Evolutionary conservation across 2,329 filamentous ascomycete species (phyloP).

Genomic region (Calonectria ilicicola): DNA sequence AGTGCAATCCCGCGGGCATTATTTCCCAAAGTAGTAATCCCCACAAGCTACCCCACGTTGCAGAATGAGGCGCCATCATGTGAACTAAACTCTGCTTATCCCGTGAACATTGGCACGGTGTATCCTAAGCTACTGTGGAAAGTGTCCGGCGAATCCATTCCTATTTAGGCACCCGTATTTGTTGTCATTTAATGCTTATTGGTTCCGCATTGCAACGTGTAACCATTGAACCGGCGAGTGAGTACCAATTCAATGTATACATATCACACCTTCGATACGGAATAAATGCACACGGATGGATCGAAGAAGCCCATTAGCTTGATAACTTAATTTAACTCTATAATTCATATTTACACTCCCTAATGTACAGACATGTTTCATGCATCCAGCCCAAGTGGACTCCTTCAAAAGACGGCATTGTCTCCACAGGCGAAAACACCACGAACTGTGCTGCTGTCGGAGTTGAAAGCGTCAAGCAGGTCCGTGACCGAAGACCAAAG

Average conservation of each 20-base stretch:
- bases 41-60: slow-evolving; percentile 10
- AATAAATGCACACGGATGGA: not conserved
- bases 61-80: slow-evolving; percentile 2
- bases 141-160: not conserved
- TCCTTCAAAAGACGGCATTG: slow-evolving; percentile 32
- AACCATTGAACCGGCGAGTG: not conserved
- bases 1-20: slow-evolving; percentile 5
- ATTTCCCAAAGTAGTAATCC: slow-evolving; percentile 7
- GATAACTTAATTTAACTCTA: not conserved
- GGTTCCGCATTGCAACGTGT: not conserved
- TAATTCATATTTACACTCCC: not conserved
- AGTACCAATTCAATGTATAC: not conserved
- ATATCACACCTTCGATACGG: not conserved
- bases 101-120: not conserved
- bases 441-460: slow-evolving; percentile 22
- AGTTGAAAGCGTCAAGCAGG: slow-evolving; percentile 33
- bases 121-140: not conserved
- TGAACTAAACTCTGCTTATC: not conserved
- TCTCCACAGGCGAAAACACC: slow-evolving; percentile 39
- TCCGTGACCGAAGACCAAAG: slow-evolving; percentile 41
- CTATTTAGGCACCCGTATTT: not conserved
- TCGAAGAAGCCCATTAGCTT: not conserved
- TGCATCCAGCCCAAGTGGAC: not conserved
- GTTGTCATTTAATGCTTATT: not conserved
- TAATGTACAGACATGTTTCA: not conserved